These are phyloP conservation scores for Aspergillus heteromorphus DNA, from an alignment of 495 filamentous ascomycete species.

Conservation along the genomic window DNA sequence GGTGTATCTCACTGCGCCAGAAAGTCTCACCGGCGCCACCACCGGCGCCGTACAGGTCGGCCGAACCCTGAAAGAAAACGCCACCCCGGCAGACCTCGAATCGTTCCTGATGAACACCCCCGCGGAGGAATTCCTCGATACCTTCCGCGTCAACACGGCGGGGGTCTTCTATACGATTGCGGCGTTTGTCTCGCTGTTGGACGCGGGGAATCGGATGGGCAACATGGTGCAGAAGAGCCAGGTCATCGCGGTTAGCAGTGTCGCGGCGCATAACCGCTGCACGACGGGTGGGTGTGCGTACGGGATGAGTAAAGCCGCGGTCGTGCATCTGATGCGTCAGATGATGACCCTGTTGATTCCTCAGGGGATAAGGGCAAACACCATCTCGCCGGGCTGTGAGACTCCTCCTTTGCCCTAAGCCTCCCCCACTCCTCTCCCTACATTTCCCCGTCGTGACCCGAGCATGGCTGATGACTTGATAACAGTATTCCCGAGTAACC, in stretches of 20 bases:
- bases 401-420: slow-evolving; percentile 21
- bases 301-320: slow-evolving; percentile 56
- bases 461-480: not conserved
- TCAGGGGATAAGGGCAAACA: slow-evolving; percentile 57
- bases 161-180: slow-evolving; percentile 57
- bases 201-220: slow-evolving; percentile 47
- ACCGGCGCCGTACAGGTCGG: not conserved
- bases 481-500: not conserved
- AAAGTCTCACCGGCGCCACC: not conserved
- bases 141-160: slow-evolving; percentile 53
- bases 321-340: slow-evolving; percentile 58
- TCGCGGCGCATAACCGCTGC: slow-evolving; percentile 49
- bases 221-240: slow-evolving; percentile 20
- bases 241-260: slow-evolving; percentile 54
- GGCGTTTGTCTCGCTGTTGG: slow-evolving; percentile 58
- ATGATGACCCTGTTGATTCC: slow-evolving; percentile 45
- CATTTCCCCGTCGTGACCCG: too few species aligned
- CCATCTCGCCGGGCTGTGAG: slow-evolving; percentile 58
- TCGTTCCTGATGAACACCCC: not conserved
- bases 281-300: slow-evolving; percentile 56
- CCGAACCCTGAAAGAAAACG: not conserved
- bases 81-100: not conserved
- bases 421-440: too few species aligned
- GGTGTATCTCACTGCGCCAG: slow-evolving; percentile 43
- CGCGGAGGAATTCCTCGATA: slow-evolving; percentile 47